Conservation (phyloP, 2,329 filamentous ascomycete genomes). For the Taxawa tesnikishii region DNA sequence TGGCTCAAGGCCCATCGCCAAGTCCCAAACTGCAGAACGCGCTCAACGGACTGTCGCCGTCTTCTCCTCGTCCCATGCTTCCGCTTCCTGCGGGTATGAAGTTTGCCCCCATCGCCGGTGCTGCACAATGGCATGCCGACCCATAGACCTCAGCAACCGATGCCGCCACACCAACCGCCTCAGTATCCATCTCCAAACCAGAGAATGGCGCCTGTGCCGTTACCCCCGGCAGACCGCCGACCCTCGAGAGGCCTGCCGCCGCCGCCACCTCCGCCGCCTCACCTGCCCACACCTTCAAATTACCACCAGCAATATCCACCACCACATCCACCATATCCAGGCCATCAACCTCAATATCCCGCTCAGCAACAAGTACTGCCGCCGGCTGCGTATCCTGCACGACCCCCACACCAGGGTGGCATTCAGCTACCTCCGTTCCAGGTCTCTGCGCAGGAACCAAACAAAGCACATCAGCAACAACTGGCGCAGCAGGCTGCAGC, state of each 20-base stretch:
- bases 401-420: conserved; percentile 27
- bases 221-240: conserved; percentile 8
- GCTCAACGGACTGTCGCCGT: conserved; percentile 16
- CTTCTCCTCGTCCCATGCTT: conserved; percentile 23
- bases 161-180: conserved; percentile 16
- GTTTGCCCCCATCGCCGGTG: conserved; percentile 12
- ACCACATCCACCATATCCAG: conserved; percentile 12
- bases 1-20: conserved; percentile 11
- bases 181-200: conserved; percentile 19
- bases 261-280: conserved; percentile 14
- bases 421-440: conserved; percentile 37
- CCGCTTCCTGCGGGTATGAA: conserved; percentile 24
- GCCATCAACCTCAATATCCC: conserved; percentile 3
- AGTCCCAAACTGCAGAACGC: conserved; percentile 21
- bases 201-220: conserved; percentile 11
- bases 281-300: conserved; percentile 16
- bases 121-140: conserved; percentile 10
- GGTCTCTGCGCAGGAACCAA: conserved; percentile 31
- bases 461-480: conserved; percentile 22
- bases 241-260: conserved; percentile 6
- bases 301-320: conserved; percentile 19
- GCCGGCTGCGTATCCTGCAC: conserved; percentile 14
- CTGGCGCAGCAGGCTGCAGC: conserved; percentile 7
- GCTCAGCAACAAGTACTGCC: conserved; percentile 11
- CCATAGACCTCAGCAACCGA: conserved; percentile 17